Base-by-base conservation (phyloP, 1,139 yeast species). In the Pichia sp. region DNA sequence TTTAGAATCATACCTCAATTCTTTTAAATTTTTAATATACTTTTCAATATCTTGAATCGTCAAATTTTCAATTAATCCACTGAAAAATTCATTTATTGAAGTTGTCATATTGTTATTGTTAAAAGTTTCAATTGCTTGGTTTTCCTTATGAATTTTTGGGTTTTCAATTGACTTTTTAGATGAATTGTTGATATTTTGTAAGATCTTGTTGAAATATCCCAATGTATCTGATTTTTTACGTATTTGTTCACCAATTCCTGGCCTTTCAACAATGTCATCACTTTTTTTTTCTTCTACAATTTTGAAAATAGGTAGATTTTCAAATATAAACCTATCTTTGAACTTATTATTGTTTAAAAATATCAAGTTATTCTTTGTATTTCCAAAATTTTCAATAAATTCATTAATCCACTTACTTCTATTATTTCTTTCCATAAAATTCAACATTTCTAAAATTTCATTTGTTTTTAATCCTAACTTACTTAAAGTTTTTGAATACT, bases 371-470 rank as follows among this genome's bases (percentile, higher is more conserved):
- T 68, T 54, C 37, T 76, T 69, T 48, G 75, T 77, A 5, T 66
- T 68, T 37, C 80, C 65, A 36, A 69, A 70, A 56, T 37, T 63
- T 50, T 34, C 66, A 40, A 53, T 60, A 59, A 84, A 82, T 50
- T 78, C 80, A 43, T 73, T 71, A 7, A 73, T 54, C 96, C 96
- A 89, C 38, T 75, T 72, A 16, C 70, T 68, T 49, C 95, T 74
- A 43, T 73, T 71, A 36, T 69, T 64, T 40, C 68, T 64, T 63
- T 89, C 97, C 47, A 74, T 76, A 37, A 79, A 80, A 25, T 78
- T 72, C 43, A 83, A 65, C 42, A 72, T 64, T 9, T 85, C 78
- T 49, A 85, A 67, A 48, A 77, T 80, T 55, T 82, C 89, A 36
- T 80, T 76, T 0, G 82, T 70, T 46, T 73, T 74, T 36, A 70